phyloP scores from a whole-genome alignment of 257 asterid species.

The Avicennia marina region DNA sequence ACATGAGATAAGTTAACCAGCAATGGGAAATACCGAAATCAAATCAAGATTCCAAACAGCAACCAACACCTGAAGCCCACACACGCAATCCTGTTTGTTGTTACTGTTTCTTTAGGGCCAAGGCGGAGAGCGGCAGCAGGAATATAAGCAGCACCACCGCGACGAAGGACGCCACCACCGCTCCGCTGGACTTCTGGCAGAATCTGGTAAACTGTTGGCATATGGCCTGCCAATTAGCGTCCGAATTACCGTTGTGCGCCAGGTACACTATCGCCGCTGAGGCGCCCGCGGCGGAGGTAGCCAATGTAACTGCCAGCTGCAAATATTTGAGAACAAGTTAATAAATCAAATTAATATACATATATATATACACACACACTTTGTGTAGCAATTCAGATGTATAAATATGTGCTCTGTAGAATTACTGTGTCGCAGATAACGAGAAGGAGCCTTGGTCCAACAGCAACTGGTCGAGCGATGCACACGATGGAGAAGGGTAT shows the following conservation, averaged over 20 bases:
- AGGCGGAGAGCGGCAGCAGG: slow-evolving; percentile 51
- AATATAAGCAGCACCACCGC: slow-evolving; percentile 38
- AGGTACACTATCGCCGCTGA: slow-evolving; percentile 69
- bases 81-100: no score
- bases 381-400: neutral
- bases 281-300: slow-evolving; percentile 59
- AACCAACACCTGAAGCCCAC: no score
- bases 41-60: no score
- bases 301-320: slow-evolving; percentile 54
- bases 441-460: slow-evolving; percentile 37
- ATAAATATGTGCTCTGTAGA: no score
- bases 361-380: neutral
- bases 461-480: slow-evolving; percentile 37
- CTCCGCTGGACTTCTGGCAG: slow-evolving; percentile 58
- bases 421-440: slow-evolving; percentile 56
- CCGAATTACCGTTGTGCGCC: slow-evolving; percentile 65
- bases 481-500: slow-evolving; percentile 65
- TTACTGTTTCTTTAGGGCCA: slow-evolving; percentile 37
- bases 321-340: neutral
- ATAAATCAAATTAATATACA: neutral
- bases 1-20: no score
- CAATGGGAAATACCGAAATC: no score
- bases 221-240: slow-evolving; percentile 74
- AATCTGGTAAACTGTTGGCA: slow-evolving; percentile 74
- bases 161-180: slow-evolving; percentile 59